Conservation (phyloP, 2,329 filamentous ascomycete species). For the Cladobotryum protrusum region DNA sequence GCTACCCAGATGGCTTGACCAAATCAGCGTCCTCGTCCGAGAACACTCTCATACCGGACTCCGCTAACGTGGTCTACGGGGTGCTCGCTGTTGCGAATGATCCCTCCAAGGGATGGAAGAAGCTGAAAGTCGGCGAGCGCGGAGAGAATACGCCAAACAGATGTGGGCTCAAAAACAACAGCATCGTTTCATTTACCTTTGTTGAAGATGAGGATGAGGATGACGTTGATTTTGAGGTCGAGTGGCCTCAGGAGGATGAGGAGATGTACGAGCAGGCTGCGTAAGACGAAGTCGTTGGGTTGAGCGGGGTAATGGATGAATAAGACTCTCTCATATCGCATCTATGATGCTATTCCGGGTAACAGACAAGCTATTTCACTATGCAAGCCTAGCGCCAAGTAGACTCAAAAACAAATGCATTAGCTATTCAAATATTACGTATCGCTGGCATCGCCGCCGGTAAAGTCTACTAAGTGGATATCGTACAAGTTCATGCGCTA, state of each 20-base stretch:
- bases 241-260: slow-evolving; percentile 40
- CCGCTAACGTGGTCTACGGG: slow-evolving; percentile 41
- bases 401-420: no score
- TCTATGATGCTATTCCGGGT: no score
- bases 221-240: slow-evolving; percentile 38
- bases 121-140: slow-evolving; percentile 31
- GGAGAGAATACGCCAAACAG: slow-evolving; percentile 34
- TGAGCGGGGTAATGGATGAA: no score
- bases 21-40: slow-evolving; percentile 26
- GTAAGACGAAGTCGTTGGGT: no score
- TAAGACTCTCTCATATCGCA: no score
- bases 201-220: slow-evolving; percentile 33
- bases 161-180: slow-evolving; percentile 41
- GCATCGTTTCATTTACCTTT: slow-evolving; percentile 45
- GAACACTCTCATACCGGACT: slow-evolving; percentile 33
- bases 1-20: slow-evolving; percentile 49
- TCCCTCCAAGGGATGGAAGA: slow-evolving; percentile 43
- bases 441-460: no score
- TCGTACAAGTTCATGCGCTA: no score
- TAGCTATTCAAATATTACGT: no score
- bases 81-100: slow-evolving; percentile 40
- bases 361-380: no score
- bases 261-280: slow-evolving; percentile 14
- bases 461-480: no score
- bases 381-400: no score